phyloP scores from a whole-genome alignment of 371 early-diverging fungal genomes.

The Haplosporangium sp. region DNA sequence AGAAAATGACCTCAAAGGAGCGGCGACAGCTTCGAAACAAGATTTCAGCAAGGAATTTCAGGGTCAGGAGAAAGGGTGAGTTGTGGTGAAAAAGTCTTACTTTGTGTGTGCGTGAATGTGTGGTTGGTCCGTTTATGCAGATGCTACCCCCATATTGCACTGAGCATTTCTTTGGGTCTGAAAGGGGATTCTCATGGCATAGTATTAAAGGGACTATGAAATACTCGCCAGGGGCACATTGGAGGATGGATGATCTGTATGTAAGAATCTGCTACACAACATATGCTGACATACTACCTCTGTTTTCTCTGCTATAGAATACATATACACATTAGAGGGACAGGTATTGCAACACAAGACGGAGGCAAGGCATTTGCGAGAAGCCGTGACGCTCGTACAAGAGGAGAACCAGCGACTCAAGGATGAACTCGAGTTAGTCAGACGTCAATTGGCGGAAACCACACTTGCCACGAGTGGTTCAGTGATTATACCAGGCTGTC shows the following conservation, averaged over 20 bases:
- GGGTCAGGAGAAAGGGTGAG: conserved; percentile 87
- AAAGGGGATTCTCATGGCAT: not conserved
- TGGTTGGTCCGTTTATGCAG: no score
- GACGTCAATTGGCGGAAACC: conserved; percentile 17
- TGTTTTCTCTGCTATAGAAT: conserved; percentile 62
- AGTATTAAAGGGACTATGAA: no score
- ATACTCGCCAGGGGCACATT: not conserved
- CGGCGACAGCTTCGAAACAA: conserved; percentile 90
- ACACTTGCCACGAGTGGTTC: conserved; percentile 6
- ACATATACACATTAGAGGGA: conserved; percentile 81
- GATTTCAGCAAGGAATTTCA: conserved; percentile 89
- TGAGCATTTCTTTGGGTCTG: not conserved
- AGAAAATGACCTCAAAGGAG: conserved; percentile 81
- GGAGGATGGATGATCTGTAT: not conserved
- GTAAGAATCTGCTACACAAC: not conserved
- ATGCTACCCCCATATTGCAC: no score
- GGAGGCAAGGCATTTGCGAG: conserved; percentile 38
- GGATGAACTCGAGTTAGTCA: conserved; percentile 30
- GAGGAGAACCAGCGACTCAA: conserved; percentile 45
- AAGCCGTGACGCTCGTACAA: conserved; percentile 37
- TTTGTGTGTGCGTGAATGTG: not conserved
- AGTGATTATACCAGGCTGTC: not conserved
- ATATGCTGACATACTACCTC: not conserved
- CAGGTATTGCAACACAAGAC: conserved; percentile 78
- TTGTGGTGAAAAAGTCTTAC: not conserved